Base-by-base conservation (phyloP, 148 eudicot species). In the Bassia scoparia region DNA sequence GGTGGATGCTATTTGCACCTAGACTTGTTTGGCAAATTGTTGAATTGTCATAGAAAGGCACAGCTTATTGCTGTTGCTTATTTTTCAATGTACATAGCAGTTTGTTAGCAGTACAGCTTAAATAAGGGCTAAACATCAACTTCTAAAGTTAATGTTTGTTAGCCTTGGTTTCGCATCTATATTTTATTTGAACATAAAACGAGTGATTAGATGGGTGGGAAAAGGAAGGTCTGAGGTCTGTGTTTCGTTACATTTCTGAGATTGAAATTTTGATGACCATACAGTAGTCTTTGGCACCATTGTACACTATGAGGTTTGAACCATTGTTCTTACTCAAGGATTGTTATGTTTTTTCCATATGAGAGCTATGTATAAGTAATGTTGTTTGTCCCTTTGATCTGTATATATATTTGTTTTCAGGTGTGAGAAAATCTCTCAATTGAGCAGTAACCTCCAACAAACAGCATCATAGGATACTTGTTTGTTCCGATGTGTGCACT, bases 31-130 rank as follows among this genome's bases (percentile, higher is more conserved):
- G 49, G 37, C 58, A 20, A 33, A 21, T 62, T 21, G 7, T 6
- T 72, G 26, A 37, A 59, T 29, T 59, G n/a, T 41, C 17, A 37
- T 37, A 10, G 21, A 35, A 16, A 10, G 61, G 4, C 59, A 8
- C 29, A 4, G 37, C 18, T 70, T 38, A 33, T 38, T 70, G 18
- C 27, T 38, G 8, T 70, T 58, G 23, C 17, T 8, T 34, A n/a
- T 46, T 38, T 61, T 34, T 24, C 76, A 63, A 33, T 73, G 69
- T 73, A 73, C 26, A 63, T 73, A 73, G 60, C 56, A 12, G 14
- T 18, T 48, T 31, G 60, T 62, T 49, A 30, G 68, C 37, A 14
- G 41, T 61, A 27, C 54, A 31, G 59, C 12, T 72, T 72, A 23
- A 72, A 46, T 61, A 61, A 72, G 35, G 1, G 41, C 27, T 24